These are phyloP conservation scores for Salix dunnii DNA, from an alignment of 345 rosid species.

Conservation along the genomic window DNA sequence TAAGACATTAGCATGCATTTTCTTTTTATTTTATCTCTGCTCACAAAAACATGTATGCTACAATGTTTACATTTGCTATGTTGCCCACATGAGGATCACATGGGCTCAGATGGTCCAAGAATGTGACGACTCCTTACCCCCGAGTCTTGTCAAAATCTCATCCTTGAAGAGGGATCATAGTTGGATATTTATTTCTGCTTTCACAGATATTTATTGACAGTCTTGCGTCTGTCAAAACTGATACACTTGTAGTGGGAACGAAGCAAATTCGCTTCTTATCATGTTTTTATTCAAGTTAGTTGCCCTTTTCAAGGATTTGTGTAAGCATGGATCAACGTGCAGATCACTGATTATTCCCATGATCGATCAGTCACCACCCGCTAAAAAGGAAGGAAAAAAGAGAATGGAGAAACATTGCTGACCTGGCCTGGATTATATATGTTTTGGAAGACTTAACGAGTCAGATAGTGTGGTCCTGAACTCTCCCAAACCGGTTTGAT, in stretches of 20 bases:
- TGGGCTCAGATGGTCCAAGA: slow-evolving; percentile 50
- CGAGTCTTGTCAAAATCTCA: slow-evolving; percentile 34
- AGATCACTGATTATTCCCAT: background rate
- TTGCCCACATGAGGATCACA: slow-evolving; percentile 52
- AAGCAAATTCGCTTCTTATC: no score
- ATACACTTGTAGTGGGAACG: no score
- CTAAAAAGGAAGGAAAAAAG: background rate
- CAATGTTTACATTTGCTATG: background rate
- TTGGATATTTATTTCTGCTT: background rate
- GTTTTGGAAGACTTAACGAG: no score
- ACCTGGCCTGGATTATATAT: background rate
- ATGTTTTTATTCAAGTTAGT: no score
- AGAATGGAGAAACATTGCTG: background rate
- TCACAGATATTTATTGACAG: background rate
- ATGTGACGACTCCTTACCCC: slow-evolving; percentile 1
- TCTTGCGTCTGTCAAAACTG: no score
- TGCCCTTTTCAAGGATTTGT: no score
- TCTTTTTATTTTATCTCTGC: background rate
- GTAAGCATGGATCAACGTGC: background rate
- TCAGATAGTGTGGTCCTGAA: no score
- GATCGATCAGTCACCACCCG: background rate
- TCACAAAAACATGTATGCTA: background rate
- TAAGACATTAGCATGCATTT: background rate
- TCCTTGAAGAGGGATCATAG: slow-evolving; percentile 1
- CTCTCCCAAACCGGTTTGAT: background rate